Base-by-base conservation (phyloP, 2,329 filamentous ascomycete species). In the Fusarium euwallaceae region DNA sequence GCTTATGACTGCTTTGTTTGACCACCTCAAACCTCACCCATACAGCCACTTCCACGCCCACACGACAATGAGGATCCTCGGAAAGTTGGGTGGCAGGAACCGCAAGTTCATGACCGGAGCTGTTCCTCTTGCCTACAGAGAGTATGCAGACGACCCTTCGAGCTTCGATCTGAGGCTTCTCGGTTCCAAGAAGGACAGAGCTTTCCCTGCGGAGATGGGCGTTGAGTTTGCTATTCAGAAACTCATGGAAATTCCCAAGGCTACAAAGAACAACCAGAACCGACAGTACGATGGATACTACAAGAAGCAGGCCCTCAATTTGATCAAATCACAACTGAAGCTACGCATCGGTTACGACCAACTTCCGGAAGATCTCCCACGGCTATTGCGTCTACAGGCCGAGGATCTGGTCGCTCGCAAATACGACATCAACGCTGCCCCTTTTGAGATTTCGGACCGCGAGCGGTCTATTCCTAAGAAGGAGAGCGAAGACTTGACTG, bases 1-100 rank as follows among this genome's bases (percentile, higher is more conserved):
- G 80, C 87, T 99, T 53, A 99, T 99, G 97, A 97, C 95, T 56
- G 96, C 96, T 1, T 88, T 99, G 1, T 99, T 97, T 88, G 95
- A 98, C 73, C 97, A 99, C 82, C 88, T 99, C 48, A 94, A 93
- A 78, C 97, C 97, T 9, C 93, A 95, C 72, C 97, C 97, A 0
- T 98, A 99, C 82, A 98, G 94, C 78, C 97, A 99, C 82, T 98
- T 98, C 83, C 96, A 98, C 80, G 94, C 97, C 1, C 97, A 99
- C 81, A 98, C 97, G 0, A 98, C 97, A 0, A 97, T 99, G 92
- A 89, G 97, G 55, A 99, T 99, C 67, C 88, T 99, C 2, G 97
- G 97, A 16, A 99, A 99, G 83, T 89, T 99, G 14, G 97, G 97
- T 55, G 97, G 97, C 9, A 92, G 97, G 29, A 99, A 99, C 79